Evolutionary conservation across 805 yeast genomes (phyloP).

Genomic region (Hemisphaericaspora nanyangensis): DNA sequence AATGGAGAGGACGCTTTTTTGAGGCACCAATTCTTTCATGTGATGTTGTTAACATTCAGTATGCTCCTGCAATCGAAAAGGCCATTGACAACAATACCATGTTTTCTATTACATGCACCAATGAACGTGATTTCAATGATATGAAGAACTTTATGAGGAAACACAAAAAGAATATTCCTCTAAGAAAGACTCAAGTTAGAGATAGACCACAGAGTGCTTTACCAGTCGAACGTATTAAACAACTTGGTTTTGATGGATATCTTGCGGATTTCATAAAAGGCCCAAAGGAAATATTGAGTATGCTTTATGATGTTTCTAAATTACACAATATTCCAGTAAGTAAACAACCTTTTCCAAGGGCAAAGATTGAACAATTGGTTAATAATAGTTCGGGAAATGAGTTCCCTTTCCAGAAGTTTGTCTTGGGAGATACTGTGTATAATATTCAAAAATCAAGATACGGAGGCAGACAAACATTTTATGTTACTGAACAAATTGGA

Average conservation of each 20-base stretch:
- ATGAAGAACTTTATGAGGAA: constrained; percentile 28
- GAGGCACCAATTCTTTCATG: constrained; percentile 77
- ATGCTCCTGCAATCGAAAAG: constrained; percentile 55
- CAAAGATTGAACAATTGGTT: constrained; percentile 37
- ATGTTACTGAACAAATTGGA: constrained; percentile 34
- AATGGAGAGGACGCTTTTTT: constrained; percentile 42
- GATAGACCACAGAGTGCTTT: constrained; percentile 17
- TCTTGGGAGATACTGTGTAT: constrained; percentile 55
- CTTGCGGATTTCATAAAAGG: constrained; percentile 69
- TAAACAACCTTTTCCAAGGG: constrained; percentile 37
- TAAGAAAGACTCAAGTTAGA: constrained; percentile 42
- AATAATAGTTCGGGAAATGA: constrained; percentile 29
- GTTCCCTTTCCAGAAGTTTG: constrained; percentile 50
- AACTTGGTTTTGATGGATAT: constrained; percentile 77
- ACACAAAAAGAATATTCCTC: constrained; percentile 47
- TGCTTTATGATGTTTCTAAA: constrained; percentile 56
- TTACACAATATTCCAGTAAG: constrained; percentile 63
- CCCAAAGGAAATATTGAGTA: constrained; percentile 64
- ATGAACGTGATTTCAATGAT: constrained; percentile 44
- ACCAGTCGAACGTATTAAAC: constrained; percentile 30
- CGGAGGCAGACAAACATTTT: constrained; percentile 53
- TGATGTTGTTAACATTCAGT: constrained; percentile 44
- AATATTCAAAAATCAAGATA: constrained; percentile 55
- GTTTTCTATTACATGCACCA: constrained; percentile 60
- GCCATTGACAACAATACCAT: constrained; percentile 52